phyloP scores from a whole-genome alignment of 371 early-diverging fungal genomes.

The Mortierella sp. region DNA sequence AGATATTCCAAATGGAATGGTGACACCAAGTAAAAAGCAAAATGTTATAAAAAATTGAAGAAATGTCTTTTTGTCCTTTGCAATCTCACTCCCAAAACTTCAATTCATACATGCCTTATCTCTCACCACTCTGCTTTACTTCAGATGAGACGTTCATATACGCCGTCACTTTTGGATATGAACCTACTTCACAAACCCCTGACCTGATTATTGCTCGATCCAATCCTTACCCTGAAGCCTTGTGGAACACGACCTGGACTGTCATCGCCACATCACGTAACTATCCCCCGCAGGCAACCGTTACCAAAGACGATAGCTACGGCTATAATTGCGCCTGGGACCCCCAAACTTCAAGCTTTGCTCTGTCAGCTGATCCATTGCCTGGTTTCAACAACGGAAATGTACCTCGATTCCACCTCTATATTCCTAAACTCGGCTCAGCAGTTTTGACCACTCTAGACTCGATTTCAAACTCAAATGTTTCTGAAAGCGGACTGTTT shows the following conservation, averaged over 20 bases:
- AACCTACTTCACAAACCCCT: background rate
- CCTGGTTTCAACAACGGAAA: background rate
- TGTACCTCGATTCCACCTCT: background rate
- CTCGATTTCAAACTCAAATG: background rate
- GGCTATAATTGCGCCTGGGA: background rate
- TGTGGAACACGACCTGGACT: background rate
- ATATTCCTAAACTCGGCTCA: background rate
- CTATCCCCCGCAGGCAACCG: background rate
- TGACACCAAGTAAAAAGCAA: too few relatives aligned
- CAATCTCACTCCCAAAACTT: background rate
- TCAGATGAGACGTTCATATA: background rate
- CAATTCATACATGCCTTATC: background rate
- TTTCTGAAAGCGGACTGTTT: background rate
- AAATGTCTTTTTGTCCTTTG: background rate
- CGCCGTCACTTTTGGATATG: background rate
- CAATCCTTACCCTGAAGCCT: background rate
- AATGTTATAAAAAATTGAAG: too few relatives aligned
- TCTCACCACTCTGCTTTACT: slow-evolving; percentile 1
- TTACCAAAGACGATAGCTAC: background rate
- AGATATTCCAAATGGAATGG: too few relatives aligned
- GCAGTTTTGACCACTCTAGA: background rate
- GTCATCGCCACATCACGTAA: background rate
- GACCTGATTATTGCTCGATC: background rate
- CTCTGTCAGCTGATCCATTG: background rate
- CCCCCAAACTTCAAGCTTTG: background rate